Base-by-base conservation (phyloP, 768 basidiomycete species). In the Lentinula edodes region DNA sequence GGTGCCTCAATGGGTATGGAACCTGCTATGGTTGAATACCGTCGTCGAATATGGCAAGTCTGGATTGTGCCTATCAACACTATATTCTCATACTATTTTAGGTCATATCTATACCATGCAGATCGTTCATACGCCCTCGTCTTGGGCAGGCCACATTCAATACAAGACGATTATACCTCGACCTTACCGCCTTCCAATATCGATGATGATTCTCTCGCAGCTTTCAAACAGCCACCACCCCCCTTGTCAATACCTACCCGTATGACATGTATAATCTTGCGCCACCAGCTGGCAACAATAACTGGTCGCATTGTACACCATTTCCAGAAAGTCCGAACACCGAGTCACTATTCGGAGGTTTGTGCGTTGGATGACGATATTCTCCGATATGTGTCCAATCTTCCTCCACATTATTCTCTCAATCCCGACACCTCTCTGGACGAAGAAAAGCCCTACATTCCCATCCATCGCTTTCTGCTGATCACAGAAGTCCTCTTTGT, bases 281-380 rank as follows among this genome's bases (percentile, higher is more conserved):
- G 95, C 43, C 90, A 95, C 67, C 83, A 85, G 36, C 80, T 97
- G 18, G 91, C 93, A 35, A 76, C 80, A 41, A 89, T 95, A 62
- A 95, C 95, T 62, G 94, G 93, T 15, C 87, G 87, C 36, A 93
- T 97, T 69, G 91, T 93, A 43, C 91, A 94, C 67, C 92, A 95
- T 74, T 96, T 95, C 74, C 95, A 96, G 71, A 88, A 90, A 75
- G 86, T 95, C 38, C 82, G 86, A 48, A 83, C 84, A 23, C 84
- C 80, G 61, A 87, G 86, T 60, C 90, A 90, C 66, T 96, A 96
- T 72, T 82, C 85, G 32, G 93, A 96, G 70, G 91, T 95, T 41
- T 71, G 89, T 48, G 74, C 80, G 1, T 80, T 97, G 34, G 95
- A 97, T 67, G 91, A 93, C 35, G 91, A 95, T 60, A 73, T 97